phyloP scores from a whole-genome alignment of 202 grass and related monocot genomes.

The Schoenoplectus triqueter region DNA sequence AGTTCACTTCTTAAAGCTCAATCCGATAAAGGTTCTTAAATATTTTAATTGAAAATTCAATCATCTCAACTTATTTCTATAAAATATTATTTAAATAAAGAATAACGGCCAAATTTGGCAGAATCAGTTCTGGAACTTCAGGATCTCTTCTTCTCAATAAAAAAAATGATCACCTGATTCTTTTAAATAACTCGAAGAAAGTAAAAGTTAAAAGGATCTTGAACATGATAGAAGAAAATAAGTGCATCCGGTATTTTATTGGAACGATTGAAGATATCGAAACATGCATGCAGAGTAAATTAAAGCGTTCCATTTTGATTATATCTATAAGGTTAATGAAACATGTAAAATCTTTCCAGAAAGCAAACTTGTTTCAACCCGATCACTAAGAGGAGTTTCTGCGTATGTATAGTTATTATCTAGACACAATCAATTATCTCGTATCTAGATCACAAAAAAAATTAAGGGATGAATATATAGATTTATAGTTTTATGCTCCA shows the following conservation, averaged over 20 bases:
- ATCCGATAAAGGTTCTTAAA: neutral
- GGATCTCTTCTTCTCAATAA: constrained; percentile 1
- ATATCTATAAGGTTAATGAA: neutral
- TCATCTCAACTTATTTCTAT: neutral
- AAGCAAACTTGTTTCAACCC: neutral
- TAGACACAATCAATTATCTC: neutral
- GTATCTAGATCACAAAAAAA: neutral
- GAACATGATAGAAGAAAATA: neutral
- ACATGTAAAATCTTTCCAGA: neutral
- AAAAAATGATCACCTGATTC: neutral
- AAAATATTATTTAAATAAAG: neutral
- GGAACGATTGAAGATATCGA: constrained; percentile 16
- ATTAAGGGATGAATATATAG: neutral
- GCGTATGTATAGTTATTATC: neutral
- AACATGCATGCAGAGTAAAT: constrained; percentile 7
- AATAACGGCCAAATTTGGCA: constrained; percentile 20
- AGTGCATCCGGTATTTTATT: constrained; percentile 13
- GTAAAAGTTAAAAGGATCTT: constrained; percentile 14
- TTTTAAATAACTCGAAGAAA: neutral
- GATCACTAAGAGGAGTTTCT: neutral
- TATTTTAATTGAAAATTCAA: constrained; percentile 5
- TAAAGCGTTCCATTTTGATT: neutral
- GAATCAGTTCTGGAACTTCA: neutral
- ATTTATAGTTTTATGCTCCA: neutral
- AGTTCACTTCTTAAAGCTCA: neutral